Evolutionary conservation across 108 stramenopile species (phyloP), one percentile per base, ranked within the genome.

Genomic region (Pseudonitzschia delicatissima): DNA sequence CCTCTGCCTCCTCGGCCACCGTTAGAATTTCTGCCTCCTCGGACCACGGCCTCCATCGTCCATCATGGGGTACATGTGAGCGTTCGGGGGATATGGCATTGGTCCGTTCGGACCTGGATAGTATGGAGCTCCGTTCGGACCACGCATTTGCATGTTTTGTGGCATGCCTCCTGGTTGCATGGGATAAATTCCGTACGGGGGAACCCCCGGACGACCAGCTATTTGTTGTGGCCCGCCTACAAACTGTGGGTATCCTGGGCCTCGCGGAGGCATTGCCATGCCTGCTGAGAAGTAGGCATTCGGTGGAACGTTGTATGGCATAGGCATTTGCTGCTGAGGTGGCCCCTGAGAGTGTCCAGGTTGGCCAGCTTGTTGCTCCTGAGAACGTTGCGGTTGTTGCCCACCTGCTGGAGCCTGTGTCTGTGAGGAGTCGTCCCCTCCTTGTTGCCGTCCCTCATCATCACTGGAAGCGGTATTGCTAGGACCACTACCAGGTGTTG

Each of bases 161-260:
- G 77, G 63, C 71, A 80, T 73, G 15, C 48, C 75, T 20, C 72
- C 76, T 26, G 73, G 79, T 65, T 73, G 78, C 74, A 80, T 76
- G 32, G 70, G 79, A 42, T 66, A 72, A 32, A 68, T 67, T 4
- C 37, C 64, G 29, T 68, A 74, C 0, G 61, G 48, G 8, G 57
- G 61, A 6, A 68, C 73, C 31, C 59, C 64, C 5, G 74, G 75
- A 32, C 42, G 69, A 57, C 68, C 78, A 4, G 62, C 73, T 31
- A 79, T 79, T 52, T 74, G 78, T 49, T 81, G 80, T 4, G 74
- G 71, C 1, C 47, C 69, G 1, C 61, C 62, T 21, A 79, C 77
- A 67, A 76, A 80, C 32, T 81, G 82, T 32, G 85, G 77, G 25
- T 59, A 57, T 26, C 75, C 73, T 20, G 85, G 80, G n/a, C 79